A percentile compares a stretch with the other conserved stretches of the same genome.
Conservation (phyloP, 164 flowering plant species). For the Sedum album region DNA sequence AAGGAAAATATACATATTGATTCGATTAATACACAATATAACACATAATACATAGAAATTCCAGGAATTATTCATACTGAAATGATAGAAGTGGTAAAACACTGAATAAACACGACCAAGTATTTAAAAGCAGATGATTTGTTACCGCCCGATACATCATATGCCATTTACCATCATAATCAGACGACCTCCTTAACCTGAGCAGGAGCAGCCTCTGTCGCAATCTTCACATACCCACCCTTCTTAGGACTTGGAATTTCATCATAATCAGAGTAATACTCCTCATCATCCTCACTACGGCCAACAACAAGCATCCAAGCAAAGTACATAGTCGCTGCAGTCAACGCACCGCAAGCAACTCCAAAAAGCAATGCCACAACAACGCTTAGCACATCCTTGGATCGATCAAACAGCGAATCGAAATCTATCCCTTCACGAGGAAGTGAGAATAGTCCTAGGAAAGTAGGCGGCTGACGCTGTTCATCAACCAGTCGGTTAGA, state of each 20-base stretch:
- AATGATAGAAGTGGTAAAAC: background rate
- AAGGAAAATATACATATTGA: background rate
- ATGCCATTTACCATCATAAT: background rate
- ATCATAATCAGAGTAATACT: too few species aligned
- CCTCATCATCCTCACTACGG: background rate
- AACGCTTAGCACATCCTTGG: slow-evolving; percentile 8
- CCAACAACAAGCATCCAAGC: slow-evolving; percentile 6
- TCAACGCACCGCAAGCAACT: slow-evolving; percentile 1
- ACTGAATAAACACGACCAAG: background rate
- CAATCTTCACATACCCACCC: too few species aligned
- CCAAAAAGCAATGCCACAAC: slow-evolving; percentile 7
- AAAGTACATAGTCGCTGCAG: slow-evolving; percentile 8
- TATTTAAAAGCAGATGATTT: background rate
- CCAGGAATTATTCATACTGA: background rate
- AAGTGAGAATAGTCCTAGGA: background rate
- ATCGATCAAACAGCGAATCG: slow-evolving; percentile 1
- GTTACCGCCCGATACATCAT: background rate
- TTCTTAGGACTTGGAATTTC: slow-evolving; percentile 3
- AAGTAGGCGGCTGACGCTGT: background rate
- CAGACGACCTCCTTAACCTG: background rate
- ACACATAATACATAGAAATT: background rate
- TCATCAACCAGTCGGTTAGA: background rate
- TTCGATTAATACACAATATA: background rate
- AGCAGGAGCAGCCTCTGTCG: background rate
- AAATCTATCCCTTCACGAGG: background rate